Evolutionary conservation across 345 rosid species (phyloP).

Genomic region (Populus tremula): DNA sequence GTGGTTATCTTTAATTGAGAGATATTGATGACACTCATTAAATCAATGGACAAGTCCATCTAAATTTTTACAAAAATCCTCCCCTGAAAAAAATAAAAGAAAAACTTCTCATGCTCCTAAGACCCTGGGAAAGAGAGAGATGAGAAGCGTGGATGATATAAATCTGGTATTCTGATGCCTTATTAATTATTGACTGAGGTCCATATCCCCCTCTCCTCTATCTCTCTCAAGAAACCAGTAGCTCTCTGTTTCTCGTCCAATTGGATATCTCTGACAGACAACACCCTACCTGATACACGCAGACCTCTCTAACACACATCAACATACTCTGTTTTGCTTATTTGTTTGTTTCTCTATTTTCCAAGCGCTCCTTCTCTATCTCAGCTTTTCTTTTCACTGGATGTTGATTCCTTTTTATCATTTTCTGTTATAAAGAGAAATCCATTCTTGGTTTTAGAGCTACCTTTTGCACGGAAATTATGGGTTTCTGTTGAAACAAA

Average conservation of each 20-base stretch:
- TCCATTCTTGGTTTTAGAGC: not conserved
- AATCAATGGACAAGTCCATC: constrained; percentile 2
- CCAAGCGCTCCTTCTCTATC: not conserved
- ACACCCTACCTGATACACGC: not conserved
- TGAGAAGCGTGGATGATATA: not conserved
- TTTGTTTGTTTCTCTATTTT: not conserved
- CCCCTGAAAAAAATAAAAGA: not conserved
- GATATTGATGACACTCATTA: too few relatives aligned
- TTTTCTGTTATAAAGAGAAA: constrained; percentile 3
- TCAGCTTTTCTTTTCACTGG: constrained; percentile 15
- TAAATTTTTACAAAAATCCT: not conserved
- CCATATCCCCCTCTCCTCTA: not conserved
- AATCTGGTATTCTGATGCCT: constrained; percentile 1
- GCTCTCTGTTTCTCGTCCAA: not conserved
- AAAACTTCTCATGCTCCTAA: not conserved
- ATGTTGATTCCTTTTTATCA: constrained; percentile 17
- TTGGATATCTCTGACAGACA: not conserved
- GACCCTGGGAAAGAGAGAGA: not conserved
- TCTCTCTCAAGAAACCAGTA: not conserved
- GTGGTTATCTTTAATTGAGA: too few relatives aligned
- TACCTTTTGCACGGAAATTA: constrained; percentile 20
- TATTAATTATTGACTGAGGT: not conserved
- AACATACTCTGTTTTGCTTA: not conserved
- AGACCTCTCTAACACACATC: constrained; percentile 5
- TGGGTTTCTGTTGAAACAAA: constrained; percentile 29